Base-by-base conservation (phyloP, 2,329 filamentous ascomycete species). In the Alternaria sp. region DNA sequence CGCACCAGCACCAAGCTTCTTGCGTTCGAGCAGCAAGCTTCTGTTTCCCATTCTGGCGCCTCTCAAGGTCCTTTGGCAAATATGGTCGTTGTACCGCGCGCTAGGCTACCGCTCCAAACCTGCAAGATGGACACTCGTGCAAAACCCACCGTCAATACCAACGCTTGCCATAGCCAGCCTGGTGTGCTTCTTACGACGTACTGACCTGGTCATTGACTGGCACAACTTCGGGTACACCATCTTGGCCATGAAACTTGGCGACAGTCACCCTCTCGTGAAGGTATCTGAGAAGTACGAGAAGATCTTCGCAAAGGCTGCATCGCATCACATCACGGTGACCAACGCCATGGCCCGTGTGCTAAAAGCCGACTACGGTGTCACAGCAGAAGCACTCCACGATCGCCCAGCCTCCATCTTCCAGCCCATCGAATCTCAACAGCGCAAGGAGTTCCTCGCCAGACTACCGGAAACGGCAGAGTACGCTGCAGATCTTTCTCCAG, bases 171-270 rank as follows among this genome's bases (percentile, higher is more conserved):
- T 97, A 38, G 91, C 92, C 16, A 84, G 89, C 22, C 63, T 94
- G 4, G 84, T 92, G 48, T 92, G 91, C 71, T 86, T 89, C 68
- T 78, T 96, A 51, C 89, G 95, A 51, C 90, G 92, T 68, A 96
- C 92, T 39, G 87, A 87, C 57, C 85, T 99, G 4, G 85, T 98
- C 62, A 91, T 98, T 56, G 95, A 99, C 82, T 99, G 95, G 95
- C 95, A 99, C 82, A 99, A 99, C 80, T 98, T 97, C 79, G 95
- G 94, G 68, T 97, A 94, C 84, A 94, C 93, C 8, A 96, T 99
- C 69, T 87, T 99, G 4, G 91, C 86, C 2, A 78, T 90, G 49
- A 89, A 89, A 63, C 81, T 91, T 1, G 87, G 88, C 0, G 65
- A 80, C 2, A 78, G 75, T 6, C 92, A 96, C 73, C 90, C 90